Evolutionary conservation across 352 stramenopile species (phyloP).

Genomic region (Globisporangium recalcitrans): DNA sequence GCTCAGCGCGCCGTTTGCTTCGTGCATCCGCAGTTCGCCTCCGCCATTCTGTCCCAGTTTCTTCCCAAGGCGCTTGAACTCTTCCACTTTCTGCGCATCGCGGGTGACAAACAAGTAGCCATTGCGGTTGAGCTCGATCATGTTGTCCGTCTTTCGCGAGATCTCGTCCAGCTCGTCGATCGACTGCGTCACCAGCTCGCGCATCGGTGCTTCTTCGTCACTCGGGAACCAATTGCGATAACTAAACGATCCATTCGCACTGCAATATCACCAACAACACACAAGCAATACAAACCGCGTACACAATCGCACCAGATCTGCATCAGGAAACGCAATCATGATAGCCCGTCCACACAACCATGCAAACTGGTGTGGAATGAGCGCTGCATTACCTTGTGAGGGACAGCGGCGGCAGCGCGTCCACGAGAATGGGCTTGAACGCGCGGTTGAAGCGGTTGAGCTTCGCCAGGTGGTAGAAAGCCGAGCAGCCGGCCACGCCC

Average conservation of each 20-base stretch:
- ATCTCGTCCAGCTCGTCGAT: conserved; percentile 76
- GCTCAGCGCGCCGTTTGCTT: conserved; percentile 18
- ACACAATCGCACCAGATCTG: neutral
- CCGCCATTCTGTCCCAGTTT: conserved; percentile 50
- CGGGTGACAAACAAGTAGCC: conserved; percentile 76
- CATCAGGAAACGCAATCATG: neutral
- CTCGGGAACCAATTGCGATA: conserved; percentile 84
- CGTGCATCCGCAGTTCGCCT: conserved; percentile 45
- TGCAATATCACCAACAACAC: conserved; percentile 4
- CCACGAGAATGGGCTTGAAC: conserved; percentile 72
- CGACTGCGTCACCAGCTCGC: conserved; percentile 61
- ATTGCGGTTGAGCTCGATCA: conserved; percentile 71
- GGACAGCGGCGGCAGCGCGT: conserved; percentile 56
- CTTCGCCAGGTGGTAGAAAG: conserved; percentile 71
- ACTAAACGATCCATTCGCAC: conserved; percentile 74
- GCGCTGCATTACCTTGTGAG: conserved; percentile 43
- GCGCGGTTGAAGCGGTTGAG: conserved; percentile 49
- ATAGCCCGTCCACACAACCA: neutral
- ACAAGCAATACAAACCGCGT: neutral
- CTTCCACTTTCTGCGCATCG: conserved; percentile 37
- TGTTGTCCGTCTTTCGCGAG: conserved; percentile 49
- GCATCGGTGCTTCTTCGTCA: conserved; percentile 55
- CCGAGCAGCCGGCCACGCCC: conserved; percentile 68
- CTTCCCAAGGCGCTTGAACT: conserved; percentile 40
- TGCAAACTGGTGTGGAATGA: neutral